These are phyloP conservation scores for Pseudogymnoascus sp. DNA, from an alignment of 2,329 filamentous ascomycete genomes.

Conservation along the genomic window DNA sequence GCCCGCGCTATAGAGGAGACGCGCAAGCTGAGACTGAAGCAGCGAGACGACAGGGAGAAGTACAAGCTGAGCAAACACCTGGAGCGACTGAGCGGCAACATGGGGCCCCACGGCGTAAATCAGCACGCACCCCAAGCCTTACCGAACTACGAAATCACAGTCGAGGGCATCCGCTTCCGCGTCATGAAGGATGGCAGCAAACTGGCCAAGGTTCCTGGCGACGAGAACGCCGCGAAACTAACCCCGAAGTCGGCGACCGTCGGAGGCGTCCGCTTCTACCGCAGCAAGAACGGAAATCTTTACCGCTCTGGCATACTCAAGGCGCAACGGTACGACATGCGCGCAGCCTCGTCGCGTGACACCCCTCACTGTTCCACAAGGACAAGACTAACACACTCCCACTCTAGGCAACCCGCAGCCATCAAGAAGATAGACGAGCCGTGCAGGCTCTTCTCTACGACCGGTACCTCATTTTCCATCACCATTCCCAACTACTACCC, in stretches of 20 bases:
- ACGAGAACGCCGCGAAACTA: slow-evolving; percentile 51
- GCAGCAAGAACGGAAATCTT: slow-evolving; percentile 83
- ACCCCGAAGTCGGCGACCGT: slow-evolving; percentile 70
- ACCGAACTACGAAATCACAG: slow-evolving; percentile 52
- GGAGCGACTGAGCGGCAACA: slow-evolving; percentile 29
- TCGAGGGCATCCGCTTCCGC: slow-evolving; percentile 67
- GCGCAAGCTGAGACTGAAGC: slow-evolving; percentile 47
- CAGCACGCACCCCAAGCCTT: slow-evolving; percentile 27
- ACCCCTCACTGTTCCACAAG: slow-evolving; percentile 9
- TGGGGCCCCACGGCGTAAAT: slow-evolving; percentile 12
- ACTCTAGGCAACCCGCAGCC: slow-evolving; percentile 32
- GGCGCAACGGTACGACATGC: slow-evolving; percentile 63
- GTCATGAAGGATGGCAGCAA: slow-evolving; percentile 76
- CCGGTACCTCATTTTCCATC: slow-evolving; percentile 44
- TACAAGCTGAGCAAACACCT: slow-evolving; percentile 46
- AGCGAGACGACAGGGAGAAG: slow-evolving; percentile 52
- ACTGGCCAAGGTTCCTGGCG: slow-evolving; percentile 67
- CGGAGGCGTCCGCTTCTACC: slow-evolving; percentile 73
- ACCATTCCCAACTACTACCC: slow-evolving; percentile 9
- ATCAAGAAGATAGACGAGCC: slow-evolving; percentile 64
- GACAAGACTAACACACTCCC: slow-evolving; percentile 22
- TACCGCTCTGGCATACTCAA: slow-evolving; percentile 70
- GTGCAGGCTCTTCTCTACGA: slow-evolving; percentile 66
- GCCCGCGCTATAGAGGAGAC: slow-evolving; percentile 67
- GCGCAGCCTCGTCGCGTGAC: slow-evolving; percentile 31